Evolutionary conservation across 768 basidiomycete species (phyloP).

Genomic region (Podaxis sp.): DNA sequence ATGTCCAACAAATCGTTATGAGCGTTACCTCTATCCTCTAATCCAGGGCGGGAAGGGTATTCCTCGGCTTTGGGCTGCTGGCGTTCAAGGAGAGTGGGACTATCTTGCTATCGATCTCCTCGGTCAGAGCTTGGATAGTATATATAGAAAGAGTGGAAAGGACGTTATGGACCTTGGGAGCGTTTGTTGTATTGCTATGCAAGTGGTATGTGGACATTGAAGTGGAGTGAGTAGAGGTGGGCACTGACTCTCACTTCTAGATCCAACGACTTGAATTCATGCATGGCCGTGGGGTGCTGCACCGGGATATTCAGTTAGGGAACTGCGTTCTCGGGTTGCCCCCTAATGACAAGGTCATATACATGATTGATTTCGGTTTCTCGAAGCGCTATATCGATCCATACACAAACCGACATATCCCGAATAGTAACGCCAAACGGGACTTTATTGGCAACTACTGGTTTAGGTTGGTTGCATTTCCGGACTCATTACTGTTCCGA

Average conservation of each 20-base stretch:
- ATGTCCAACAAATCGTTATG: conserved; percentile 75
- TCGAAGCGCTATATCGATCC: conserved; percentile 76
- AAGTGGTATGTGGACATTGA: conserved; percentile 51
- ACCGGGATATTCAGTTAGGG: conserved; percentile 78
- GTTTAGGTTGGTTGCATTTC: conserved; percentile 50
- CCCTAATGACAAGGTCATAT: conserved; percentile 58
- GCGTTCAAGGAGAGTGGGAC: conserved; percentile 58
- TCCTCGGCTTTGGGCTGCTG: conserved; percentile 67
- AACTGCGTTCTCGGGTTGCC: conserved; percentile 67
- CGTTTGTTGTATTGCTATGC: conserved; percentile 73
- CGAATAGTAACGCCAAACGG: conserved; percentile 62
- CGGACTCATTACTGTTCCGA: not conserved
- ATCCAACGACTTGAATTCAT: conserved; percentile 72
- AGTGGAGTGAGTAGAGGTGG: not conserved
- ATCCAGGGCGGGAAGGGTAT: conserved; percentile 74
- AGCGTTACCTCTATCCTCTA: conserved; percentile 64
- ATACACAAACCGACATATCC: conserved; percentile 63
- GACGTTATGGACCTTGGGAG: conserved; percentile 66
- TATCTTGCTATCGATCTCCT: conserved; percentile 78
- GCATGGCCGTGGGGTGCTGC: conserved; percentile 71
- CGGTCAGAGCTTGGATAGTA: conserved; percentile 63
- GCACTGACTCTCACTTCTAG: conserved; percentile 31
- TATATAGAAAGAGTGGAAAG: conserved; percentile 55
- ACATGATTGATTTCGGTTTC: conserved; percentile 88
- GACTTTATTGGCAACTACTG: conserved; percentile 86